phyloP scores from a whole-genome alignment of 2,329 filamentous ascomycete species.

The Ceratocystis albifundus region DNA sequence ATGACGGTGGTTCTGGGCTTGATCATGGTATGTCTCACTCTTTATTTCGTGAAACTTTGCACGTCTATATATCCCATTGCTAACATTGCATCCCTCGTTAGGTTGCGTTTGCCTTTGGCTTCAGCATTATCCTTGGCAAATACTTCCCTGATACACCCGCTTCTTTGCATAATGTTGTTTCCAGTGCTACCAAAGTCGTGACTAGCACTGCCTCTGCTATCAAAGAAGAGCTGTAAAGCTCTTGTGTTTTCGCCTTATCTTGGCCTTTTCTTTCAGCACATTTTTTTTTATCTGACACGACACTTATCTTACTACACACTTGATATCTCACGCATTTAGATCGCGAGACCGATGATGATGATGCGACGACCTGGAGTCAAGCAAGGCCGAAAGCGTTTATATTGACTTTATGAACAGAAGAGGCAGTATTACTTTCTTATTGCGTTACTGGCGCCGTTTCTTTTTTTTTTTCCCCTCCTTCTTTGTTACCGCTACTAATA shows the following conservation, averaged over 20 bases:
- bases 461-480: neutral
- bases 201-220: conserved; percentile 5
- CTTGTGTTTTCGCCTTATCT: conserved; percentile 15
- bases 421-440: too few relatives aligned
- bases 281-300: conserved; percentile 12
- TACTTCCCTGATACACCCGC: conserved; percentile 18
- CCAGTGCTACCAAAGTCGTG: conserved; percentile 4
- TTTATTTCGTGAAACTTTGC: neutral
- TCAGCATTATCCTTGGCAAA: conserved; percentile 20
- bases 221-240: conserved; percentile 22
- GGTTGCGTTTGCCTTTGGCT: conserved; percentile 21
- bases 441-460: neutral
- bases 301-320: conserved; percentile 12
- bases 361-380: conserved; percentile 9
- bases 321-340: conserved; percentile 8
- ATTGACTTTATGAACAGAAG: neutral
- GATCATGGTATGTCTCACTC: conserved; percentile 56
- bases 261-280: neutral
- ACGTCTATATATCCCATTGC: neutral
- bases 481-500: conserved; percentile 24
- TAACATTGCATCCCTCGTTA: conserved; percentile 12
- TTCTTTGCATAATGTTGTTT: neutral
- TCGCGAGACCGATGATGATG: neutral
- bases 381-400: neutral
- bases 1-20: conserved; percentile 61